Conservation (phyloP, 1,284 basidiomycete species). For the Fomitopsis betulina region DNA sequence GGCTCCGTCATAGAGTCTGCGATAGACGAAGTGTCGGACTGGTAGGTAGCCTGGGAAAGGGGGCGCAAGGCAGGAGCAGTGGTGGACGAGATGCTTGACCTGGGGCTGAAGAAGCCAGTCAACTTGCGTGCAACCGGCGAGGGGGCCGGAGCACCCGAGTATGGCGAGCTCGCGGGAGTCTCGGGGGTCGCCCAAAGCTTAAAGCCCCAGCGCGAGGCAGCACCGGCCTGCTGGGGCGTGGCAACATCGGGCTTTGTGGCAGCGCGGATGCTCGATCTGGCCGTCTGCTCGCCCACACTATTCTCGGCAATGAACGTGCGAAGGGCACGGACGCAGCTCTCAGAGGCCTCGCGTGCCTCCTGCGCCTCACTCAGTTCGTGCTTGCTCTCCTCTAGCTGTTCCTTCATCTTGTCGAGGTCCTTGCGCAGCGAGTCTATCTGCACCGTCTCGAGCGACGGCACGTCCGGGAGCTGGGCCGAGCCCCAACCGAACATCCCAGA, state of each 20-base stretch:
- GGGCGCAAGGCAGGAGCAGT: slow-evolving; percentile 15
- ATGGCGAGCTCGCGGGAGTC: slow-evolving; percentile 9
- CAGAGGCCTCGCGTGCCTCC: slow-evolving; percentile 85
- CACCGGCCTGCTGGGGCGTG: slow-evolving; percentile 2
- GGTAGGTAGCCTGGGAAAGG: slow-evolving; percentile 27
- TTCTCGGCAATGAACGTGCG: slow-evolving; percentile 83
- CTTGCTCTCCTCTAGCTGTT: slow-evolving; percentile 59
- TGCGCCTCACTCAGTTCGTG: slow-evolving; percentile 70
- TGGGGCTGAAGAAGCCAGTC: slow-evolving; percentile 62
- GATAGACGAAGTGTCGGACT: slow-evolving; percentile 33
- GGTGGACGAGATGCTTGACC: slow-evolving; percentile 45
- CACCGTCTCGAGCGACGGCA: slow-evolving; percentile 14
- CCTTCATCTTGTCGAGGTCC: slow-evolving; percentile 54
- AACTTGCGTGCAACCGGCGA: slow-evolving; percentile 53
- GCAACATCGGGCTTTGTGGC: slow-evolving; percentile 15
- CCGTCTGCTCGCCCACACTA: slow-evolving; percentile 43
- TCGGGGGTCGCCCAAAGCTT: slow-evolving; percentile 56
- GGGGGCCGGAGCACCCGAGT: slow-evolving; percentile 20
- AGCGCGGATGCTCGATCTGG: slow-evolving; percentile 21
- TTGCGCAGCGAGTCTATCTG: slow-evolving; percentile 54
- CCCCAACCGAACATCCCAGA: slow-evolving; percentile 50
- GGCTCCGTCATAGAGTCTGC: slow-evolving; percentile 30
- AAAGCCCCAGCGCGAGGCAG: slow-evolving; percentile 33
- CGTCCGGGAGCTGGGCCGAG: slow-evolving; percentile 36
- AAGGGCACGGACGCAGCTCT: slow-evolving; percentile 77